Evolutionary conservation across 75 land plant species (phyloP), one percentile per base, ranked within the genome.

Genomic region (Picea sitchensis): DNA sequence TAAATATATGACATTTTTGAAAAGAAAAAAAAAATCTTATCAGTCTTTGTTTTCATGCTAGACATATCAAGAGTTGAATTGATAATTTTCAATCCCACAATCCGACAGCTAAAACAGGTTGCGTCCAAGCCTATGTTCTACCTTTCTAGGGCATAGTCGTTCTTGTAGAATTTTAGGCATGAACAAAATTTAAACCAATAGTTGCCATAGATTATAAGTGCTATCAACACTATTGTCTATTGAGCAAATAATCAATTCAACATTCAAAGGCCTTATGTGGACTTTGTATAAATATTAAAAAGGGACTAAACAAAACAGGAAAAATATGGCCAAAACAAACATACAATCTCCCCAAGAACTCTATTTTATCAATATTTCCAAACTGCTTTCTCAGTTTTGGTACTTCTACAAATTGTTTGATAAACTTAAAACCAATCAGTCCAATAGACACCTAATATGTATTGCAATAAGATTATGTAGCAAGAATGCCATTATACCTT

Each of bases 401-500:
- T 47, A 51, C 54, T 51, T 51, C 54, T 51, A 51, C 54, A 51
- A 51, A 8, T 51, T 51, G 12, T 9, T 51, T 9, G 54, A 9
- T 8, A 9, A 51, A 51, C 2, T 9, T 51, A 51, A 51, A 51
- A 51, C 0, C 9, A 51, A 51, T 51, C 9, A 51, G 54, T 51
- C 54, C 21, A 44, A 38, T 3, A 71, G 44, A 71, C 54, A 18
- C 23, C 54, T 71, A 44, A 38, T 71, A 8, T 18, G 12, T 41
- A 41, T 51, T 51, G 54, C 54, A 51, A 51, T 44, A 71, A 44
- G 23, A 41, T 17, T 17, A 14, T 9, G 44, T 44, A 8, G 47
- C 73, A 71, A 71, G 44, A 71, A 38, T 17, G 38, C n/a, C 23
- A 38, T 44, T 44, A 38, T 71, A 44, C 73, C 73, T 71, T 71